These are phyloP conservation scores for Byssothecium circinans DNA, from an alignment of 2,329 filamentous ascomycete species.

Conservation along the genomic window DNA sequence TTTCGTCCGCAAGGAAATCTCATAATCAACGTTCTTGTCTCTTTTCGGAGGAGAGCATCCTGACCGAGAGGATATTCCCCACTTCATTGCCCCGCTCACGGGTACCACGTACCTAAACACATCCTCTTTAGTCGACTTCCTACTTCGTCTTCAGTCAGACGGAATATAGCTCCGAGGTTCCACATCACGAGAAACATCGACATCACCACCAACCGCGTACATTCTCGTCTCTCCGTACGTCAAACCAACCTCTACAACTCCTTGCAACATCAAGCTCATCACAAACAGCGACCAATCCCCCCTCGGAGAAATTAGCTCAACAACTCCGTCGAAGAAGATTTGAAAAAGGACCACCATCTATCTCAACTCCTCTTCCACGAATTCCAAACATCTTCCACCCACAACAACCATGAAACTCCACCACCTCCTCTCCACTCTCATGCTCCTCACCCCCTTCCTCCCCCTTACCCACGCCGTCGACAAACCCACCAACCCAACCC, in stretches of 20 bases:
- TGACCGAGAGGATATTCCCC: neutral
- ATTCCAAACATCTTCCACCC: neutral
- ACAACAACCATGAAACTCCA: neutral
- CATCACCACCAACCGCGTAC: neutral
- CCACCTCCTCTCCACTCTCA: slow-evolving; percentile 10
- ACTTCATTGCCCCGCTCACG: neutral
- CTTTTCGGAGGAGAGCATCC: neutral
- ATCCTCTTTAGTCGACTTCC: too few species aligned
- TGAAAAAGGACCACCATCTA: too few species aligned
- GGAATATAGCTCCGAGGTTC: neutral
- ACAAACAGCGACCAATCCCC: too few species aligned
- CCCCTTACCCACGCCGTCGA: slow-evolving; percentile 38
- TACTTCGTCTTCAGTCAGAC: neutral
- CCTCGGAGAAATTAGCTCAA: too few species aligned
- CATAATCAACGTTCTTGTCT: neutral
- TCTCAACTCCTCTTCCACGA: neutral
- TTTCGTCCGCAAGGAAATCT: neutral
- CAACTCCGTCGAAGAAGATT: neutral
- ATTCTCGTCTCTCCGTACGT: neutral
- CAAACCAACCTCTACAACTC: neutral
- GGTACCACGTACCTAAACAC: neutral
- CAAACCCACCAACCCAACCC: slow-evolving; percentile 44
- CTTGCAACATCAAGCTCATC: neutral
- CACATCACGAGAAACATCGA: neutral
- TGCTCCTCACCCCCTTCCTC: slow-evolving; percentile 14